phyloP scores from a whole-genome alignment of 106 monocot genomes.

The Dioscorea zingiberensis region DNA sequence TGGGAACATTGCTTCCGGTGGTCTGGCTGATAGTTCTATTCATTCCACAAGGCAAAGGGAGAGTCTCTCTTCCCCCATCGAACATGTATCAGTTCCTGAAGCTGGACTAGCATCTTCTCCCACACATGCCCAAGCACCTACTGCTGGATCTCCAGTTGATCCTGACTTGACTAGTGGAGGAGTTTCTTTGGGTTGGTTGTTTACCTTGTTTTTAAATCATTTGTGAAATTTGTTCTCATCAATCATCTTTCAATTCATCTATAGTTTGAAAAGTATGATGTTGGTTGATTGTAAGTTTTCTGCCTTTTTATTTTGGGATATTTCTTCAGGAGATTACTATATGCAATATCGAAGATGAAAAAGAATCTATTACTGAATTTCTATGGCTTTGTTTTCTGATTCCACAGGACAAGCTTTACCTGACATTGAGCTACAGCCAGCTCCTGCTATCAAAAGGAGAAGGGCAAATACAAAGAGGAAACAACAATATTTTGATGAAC shows the following conservation, averaged over 20 bases:
- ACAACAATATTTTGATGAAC: constrained; percentile 33
- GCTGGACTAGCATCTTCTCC: constrained; percentile 6
- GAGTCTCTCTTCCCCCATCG: constrained; percentile 34
- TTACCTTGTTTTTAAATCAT: background rate
- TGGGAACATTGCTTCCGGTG: constrained; percentile 4
- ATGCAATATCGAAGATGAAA: too few species aligned
- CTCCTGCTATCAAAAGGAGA: constrained; percentile 24
- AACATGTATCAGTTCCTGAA: constrained; percentile 22
- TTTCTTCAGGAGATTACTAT: too few species aligned
- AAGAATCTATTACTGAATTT: background rate
- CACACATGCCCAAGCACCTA: background rate
- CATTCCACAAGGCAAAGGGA: constrained; percentile 3
- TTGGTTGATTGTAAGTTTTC: too few species aligned
- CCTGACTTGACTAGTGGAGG: constrained; percentile 6
- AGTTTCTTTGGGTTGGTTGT: constrained; percentile 31
- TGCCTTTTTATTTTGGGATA: too few species aligned
- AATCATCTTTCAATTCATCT: too few species aligned
- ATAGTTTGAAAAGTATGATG: too few species aligned
- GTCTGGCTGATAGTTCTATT: constrained; percentile 11
- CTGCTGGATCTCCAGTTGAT: constrained; percentile 21
- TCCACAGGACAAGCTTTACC: constrained; percentile 24
- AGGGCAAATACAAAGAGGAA: constrained; percentile 28
- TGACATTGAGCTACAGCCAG: constrained; percentile 35
- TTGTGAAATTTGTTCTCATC: too few species aligned
- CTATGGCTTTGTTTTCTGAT: constrained; percentile 2